phyloP scores from a whole-genome alignment of 306 rosid genomes.

The Carpinus viminea region DNA sequence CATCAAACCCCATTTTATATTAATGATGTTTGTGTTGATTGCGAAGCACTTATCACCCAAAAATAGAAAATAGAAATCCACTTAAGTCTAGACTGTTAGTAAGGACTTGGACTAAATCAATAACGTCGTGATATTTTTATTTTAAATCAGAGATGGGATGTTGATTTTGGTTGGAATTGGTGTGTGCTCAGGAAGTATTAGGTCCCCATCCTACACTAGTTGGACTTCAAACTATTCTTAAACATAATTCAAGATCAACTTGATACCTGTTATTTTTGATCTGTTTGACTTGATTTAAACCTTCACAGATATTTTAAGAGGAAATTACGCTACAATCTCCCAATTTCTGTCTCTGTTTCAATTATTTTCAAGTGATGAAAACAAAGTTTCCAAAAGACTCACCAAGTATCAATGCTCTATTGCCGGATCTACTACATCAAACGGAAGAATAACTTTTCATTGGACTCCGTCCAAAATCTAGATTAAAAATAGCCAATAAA shows the following conservation, averaged over 20 bases:
- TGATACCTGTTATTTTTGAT: background rate
- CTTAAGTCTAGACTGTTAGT: background rate
- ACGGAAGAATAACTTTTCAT: no score
- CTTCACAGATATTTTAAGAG: background rate
- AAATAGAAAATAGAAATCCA: background rate
- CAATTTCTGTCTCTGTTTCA: no score
- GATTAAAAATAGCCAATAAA: no score
- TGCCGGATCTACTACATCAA: background rate
- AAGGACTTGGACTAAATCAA: background rate
- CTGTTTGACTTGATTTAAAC: background rate
- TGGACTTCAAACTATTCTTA: background rate
- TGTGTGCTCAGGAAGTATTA: background rate
- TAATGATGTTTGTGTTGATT: background rate
- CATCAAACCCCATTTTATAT: background rate
- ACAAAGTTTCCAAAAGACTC: background rate
- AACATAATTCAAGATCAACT: conserved; percentile 2
- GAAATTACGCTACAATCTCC: no score
- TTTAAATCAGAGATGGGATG: background rate
- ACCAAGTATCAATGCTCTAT: background rate
- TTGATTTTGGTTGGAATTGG: background rate
- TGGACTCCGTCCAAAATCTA: no score
- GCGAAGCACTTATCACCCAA: background rate
- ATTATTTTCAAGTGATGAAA: no score
- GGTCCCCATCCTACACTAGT: background rate
- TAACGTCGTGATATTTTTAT: background rate